Evolutionary conservation across 495 filamentous ascomycete species (phyloP).

Genomic region (Daldinia childiae): DNA sequence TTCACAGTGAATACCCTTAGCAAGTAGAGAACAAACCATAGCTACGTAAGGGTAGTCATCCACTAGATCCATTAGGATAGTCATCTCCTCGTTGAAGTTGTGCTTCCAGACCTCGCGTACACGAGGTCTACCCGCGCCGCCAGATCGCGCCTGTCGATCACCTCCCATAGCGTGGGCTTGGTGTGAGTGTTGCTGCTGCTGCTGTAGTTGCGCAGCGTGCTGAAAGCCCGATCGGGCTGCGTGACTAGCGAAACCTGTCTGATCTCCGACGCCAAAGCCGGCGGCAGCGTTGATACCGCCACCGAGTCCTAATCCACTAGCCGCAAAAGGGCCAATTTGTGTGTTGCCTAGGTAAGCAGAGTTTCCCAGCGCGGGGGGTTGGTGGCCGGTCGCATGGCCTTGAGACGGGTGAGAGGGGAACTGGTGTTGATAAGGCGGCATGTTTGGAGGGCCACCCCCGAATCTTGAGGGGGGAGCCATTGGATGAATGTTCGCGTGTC

Average conservation of each 20-base stretch:
- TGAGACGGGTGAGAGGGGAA: slow-evolving; percentile 55
- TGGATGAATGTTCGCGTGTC: background rate
- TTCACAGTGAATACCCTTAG: background rate
- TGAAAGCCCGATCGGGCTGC: slow-evolving; percentile 88
- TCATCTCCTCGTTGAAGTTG: slow-evolving; percentile 92
- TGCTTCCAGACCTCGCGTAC: slow-evolving; percentile 96
- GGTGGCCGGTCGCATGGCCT: slow-evolving; percentile 52
- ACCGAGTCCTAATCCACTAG: slow-evolving; percentile 69
- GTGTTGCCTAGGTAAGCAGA: slow-evolving; percentile 60
- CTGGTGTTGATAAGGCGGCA: slow-evolving; percentile 59
- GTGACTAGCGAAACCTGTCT: slow-evolving; percentile 87
- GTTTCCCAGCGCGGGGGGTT: slow-evolving; percentile 49
- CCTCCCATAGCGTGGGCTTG: slow-evolving; percentile 60
- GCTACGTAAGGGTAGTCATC: slow-evolving; percentile 93
- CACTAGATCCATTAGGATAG: slow-evolving; percentile 76
- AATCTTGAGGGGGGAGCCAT: slow-evolving; percentile 48
- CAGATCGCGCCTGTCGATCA: slow-evolving; percentile 54
- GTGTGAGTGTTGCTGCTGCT: slow-evolving; percentile 58
- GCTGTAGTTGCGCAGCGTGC: slow-evolving; percentile 78
- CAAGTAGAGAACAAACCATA: slow-evolving; percentile 78
- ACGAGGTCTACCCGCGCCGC: slow-evolving; percentile 66
- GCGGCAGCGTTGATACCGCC: slow-evolving; percentile 55
- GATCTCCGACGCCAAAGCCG: slow-evolving; percentile 69
- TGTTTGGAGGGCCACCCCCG: slow-evolving; percentile 44
- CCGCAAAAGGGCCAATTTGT: slow-evolving; percentile 73